phyloP scores from a whole-genome alignment of 2,329 filamentous ascomycete genomes.

The Malbranchea zuffiana region DNA sequence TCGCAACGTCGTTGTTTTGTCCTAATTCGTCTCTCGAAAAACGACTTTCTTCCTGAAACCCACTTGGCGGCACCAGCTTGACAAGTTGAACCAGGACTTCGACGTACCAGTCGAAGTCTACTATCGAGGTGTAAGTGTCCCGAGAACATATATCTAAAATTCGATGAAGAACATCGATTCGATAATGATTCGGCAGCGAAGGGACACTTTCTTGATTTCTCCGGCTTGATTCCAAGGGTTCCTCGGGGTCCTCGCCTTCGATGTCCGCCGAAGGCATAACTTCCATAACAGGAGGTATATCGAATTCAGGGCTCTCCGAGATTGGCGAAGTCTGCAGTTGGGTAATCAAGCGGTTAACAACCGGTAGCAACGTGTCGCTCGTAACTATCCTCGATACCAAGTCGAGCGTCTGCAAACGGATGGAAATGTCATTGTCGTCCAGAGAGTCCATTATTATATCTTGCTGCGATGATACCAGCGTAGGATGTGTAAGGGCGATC shows the following conservation, averaged over 20 bases:
- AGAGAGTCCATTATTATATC: conserved; percentile 95
- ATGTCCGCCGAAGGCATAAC: conserved; percentile 43
- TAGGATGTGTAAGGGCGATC: conserved; percentile 79
- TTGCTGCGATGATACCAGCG: conserved; percentile 81
- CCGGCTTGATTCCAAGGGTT: conserved; percentile 44
- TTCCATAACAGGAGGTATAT: conserved; percentile 26
- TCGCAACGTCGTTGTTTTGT: conserved; percentile 21
- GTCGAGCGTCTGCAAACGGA: conserved; percentile 83
- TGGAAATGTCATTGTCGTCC: conserved; percentile 90
- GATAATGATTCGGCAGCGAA: conserved; percentile 75
- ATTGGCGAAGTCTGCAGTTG: conserved; percentile 62
- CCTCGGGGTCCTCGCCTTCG: conserved; percentile 48
- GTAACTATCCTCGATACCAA: conserved; percentile 91
- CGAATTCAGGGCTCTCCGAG: conserved; percentile 37
- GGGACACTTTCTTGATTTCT: conserved; percentile 41
- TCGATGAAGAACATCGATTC: conserved; percentile 65
- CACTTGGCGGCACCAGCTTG: conserved; percentile 42
- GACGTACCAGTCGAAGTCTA: conserved; percentile 97
- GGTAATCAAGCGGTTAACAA: conserved; percentile 76
- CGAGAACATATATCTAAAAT: conserved; percentile 83
- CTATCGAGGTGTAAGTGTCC: conserved; percentile 74
- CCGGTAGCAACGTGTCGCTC: conserved; percentile 67
- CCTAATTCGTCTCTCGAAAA: conserved; percentile 9
- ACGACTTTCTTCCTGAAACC: conserved; percentile 16
- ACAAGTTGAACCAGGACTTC: conserved; percentile 79